Conservation (phyloP, 139 green algal genomes). For the Trebouxia sp. region DNA sequence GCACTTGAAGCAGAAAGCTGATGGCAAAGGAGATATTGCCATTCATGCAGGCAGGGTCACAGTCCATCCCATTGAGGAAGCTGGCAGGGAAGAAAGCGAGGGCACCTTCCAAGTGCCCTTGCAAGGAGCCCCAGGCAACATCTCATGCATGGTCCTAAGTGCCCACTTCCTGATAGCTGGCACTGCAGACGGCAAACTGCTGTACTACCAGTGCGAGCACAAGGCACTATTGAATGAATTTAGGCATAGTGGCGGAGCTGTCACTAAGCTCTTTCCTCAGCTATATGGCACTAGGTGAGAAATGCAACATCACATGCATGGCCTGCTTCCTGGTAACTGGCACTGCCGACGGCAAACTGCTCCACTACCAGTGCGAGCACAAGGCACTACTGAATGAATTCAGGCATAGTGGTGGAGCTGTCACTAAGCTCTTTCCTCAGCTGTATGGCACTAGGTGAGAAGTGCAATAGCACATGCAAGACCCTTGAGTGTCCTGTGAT, state of each 20-base stretch:
- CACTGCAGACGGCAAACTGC: conserved; percentile 50
- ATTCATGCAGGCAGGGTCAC: conserved; percentile 42
- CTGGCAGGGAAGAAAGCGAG: conserved; percentile 23
- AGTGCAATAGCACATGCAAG: conserved; percentile 54
- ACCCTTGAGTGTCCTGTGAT: conserved; percentile 63
- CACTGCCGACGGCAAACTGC: conserved; percentile 42
- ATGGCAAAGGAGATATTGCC: background rate
- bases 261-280: conserved; percentile 59
- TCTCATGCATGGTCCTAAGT: conserved; percentile 64
- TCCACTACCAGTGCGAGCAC: conserved; percentile 56
- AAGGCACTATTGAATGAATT: conserved; percentile 64
- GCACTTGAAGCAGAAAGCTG: too few relatives aligned
- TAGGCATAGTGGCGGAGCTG: conserved; percentile 53
- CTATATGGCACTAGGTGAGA: conserved; percentile 46
- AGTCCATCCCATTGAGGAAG: conserved; percentile 61
- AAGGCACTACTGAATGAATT: conserved; percentile 64
- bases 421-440: conserved; percentile 59
- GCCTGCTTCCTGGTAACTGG: background rate
- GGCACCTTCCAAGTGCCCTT: conserved; percentile 32
- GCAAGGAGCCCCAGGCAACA: conserved; percentile 38
- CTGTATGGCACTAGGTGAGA: conserved; percentile 46
- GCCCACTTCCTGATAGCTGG: conserved; percentile 65
- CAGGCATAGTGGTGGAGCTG: conserved; percentile 53
- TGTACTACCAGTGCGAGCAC: conserved; percentile 57
- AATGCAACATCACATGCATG: too few relatives aligned